Base-by-base conservation (phyloP, 2,329 filamentous ascomycete genomes). In the Alternaria conjuncta region DNA sequence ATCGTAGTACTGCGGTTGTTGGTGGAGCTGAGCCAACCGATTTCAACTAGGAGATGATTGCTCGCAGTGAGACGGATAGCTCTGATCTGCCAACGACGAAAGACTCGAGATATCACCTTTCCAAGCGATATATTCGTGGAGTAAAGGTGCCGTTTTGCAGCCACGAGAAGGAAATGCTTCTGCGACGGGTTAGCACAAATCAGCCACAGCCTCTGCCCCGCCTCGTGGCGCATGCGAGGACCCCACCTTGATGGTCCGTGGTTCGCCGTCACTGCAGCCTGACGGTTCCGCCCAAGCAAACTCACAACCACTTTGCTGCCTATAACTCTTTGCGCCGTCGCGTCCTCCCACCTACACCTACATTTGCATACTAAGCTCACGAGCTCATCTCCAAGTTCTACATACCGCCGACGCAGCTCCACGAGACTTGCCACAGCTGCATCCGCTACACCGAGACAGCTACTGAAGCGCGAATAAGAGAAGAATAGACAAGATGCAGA, bases 401-500 rank as follows among this genome's bases (percentile, higher is more conserved):
- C 8, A 30, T 28, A 45, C 36, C 7, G 5, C 11, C 44, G 15
- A 25, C 44, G 10, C n/a, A 30, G 23, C 43, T 54, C 18, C 46
- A 49, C 28, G 15, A 28, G 32, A 18, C 46, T 53, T 18, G 32
- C 28, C 15, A 20, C 28, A n/a, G 30, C 56, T 23, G 46, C 32
- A 51, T 36, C 30, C 57, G 18, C 23, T 21, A 46, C 15, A 53
- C 57, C 21, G 20, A 25, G 49, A 23, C 30, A 6, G 5, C 30
- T 23, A 18, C 26, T 28, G 45, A 32, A 45, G 21, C 57, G 36
- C 57, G 30, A 60, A 53, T 15, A 41, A 56, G 28, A 46, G n/a
- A 9, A 18, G 13, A 23, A n/a, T 36, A 51, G 30, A 28, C 72
- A 75, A 57, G 46, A 79, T 79, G 76, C 76, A 77, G 72, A 79